Evolutionary conservation across 2,329 filamentous ascomycete genomes (phyloP).

Genomic region (Lizonia empirigonia): DNA sequence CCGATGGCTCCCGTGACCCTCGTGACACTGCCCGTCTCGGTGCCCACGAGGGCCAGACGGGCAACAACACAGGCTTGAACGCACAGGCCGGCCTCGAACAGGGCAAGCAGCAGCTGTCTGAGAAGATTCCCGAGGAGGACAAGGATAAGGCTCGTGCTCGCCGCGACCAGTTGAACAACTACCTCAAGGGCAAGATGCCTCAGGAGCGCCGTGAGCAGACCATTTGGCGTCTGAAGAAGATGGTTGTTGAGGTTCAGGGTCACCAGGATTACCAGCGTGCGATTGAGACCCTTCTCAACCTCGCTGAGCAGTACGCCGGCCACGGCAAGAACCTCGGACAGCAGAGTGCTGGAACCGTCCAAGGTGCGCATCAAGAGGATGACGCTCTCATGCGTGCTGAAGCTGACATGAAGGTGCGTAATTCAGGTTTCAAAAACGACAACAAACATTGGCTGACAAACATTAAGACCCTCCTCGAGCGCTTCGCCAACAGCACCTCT

Average conservation of each 20-base stretch:
- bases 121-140: slow-evolving; percentile 68
- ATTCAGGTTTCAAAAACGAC: slow-evolving; percentile 47
- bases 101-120: slow-evolving; percentile 63
- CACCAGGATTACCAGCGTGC: slow-evolving; percentile 92
- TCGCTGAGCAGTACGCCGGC: slow-evolving; percentile 83
- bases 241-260: slow-evolving; percentile 94
- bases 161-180: slow-evolving; percentile 66
- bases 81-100: slow-evolving; percentile 56
- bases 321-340: slow-evolving; percentile 71
- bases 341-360: slow-evolving; percentile 70
- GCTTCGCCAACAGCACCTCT: slow-evolving; percentile 94
- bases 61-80: slow-evolving; percentile 57
- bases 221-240: slow-evolving; percentile 94
- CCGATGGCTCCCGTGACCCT: slow-evolving; percentile 60
- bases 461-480: slow-evolving; percentile 80
- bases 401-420: slow-evolving; percentile 72
- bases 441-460: slow-evolving; percentile 57
- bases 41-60: slow-evolving; percentile 57
- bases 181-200: slow-evolving; percentile 85
- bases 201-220: slow-evolving; percentile 91
- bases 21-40: slow-evolving; percentile 59
- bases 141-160: slow-evolving; percentile 51
- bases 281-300: slow-evolving; percentile 81
- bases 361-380: slow-evolving; percentile 72
- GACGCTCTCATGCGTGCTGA: slow-evolving; percentile 73